Conservation (phyloP, 2,329 filamentous ascomycete species). For the Neofusicoccum sp. region DNA sequence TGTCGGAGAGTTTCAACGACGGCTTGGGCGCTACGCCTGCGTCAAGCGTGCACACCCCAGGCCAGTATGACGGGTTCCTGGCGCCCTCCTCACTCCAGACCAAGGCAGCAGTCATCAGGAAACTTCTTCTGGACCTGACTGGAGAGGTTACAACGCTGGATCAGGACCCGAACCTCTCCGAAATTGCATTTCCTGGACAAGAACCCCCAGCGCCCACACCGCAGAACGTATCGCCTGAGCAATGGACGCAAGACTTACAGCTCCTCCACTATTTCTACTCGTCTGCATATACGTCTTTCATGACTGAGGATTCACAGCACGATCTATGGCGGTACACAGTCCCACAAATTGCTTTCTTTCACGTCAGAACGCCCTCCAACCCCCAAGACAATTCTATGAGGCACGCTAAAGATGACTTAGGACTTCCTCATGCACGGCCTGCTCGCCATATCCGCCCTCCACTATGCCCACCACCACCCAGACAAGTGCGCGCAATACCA, state of each 20-base stretch:
- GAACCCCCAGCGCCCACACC: neutral
- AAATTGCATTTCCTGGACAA: neutral
- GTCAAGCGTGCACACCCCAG: too few species aligned
- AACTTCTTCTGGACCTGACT: neutral
- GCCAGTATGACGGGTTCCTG: too few species aligned
- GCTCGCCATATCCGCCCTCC: neutral
- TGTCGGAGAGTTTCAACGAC: neutral
- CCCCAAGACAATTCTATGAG: neutral
- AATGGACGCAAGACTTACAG: neutral
- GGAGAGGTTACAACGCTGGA: neutral
- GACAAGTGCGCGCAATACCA: neutral
- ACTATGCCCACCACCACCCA: neutral
- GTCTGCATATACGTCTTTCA: neutral
- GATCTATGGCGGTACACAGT: neutral
- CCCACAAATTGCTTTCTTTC: neutral
- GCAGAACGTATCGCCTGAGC: neutral
- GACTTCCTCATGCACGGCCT: neutral
- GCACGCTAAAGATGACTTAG: neutral
- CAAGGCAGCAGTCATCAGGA: neutral
- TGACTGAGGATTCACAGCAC: neutral
- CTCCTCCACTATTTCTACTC: neutral
- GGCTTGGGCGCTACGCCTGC: too few species aligned
- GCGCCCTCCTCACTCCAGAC: neutral
- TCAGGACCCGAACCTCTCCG: neutral
- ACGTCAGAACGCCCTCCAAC: neutral